Base-by-base conservation (phyloP, 2,329 filamentous ascomycete species). In the Aspergillus latus region DNA sequence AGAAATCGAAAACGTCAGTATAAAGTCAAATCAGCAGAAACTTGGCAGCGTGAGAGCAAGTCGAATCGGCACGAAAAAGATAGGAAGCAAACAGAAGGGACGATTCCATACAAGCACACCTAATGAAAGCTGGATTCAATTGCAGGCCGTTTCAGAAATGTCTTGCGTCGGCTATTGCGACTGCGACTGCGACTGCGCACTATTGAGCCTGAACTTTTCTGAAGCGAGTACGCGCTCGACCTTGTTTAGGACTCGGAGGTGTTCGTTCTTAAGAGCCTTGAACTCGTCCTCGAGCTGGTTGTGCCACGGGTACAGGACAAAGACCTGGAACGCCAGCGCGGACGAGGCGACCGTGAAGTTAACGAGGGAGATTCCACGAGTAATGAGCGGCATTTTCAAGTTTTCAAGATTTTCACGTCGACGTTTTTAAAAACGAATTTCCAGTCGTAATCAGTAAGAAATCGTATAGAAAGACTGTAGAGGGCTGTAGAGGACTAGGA, bases 301-400 rank as follows among this genome's bases (percentile, higher is more conserved):
- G 71, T 88, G 86, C 86, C 86, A 88, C 1, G 86, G 86, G 70
- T 88, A 88, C 9, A 89, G 76, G 39, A 89, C 86, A 63, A 84
- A 85, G 49, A 88, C 84, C 72, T 88, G 86, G 70, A 89, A 89
- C 36, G 76, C 77, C 34, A 89, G 77, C 0, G 86, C 86, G 3
- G 84, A 87, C 30, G 80, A 80, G 52, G 85, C 86, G 58, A 89
- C 83, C 60, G 81, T 67, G 66, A 89, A 88, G 74, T 89, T 87
- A 59, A 83, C 85, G 59, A 86, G 62, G 9, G 84, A 86, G 60
- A 87, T 77, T 16, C 75, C 70, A 58, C 80, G 79, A 0, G 79
- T 78, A 56, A 82, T 72, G 6, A 29, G 10, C 34, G 34, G 34
- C 34, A 37, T 37, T 37, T 37, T 13, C 21, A 21, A 21, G 21